Conservation (phyloP, 2,329 filamentous ascomycete genomes). For the Neocatenulostroma microsporum region DNA sequence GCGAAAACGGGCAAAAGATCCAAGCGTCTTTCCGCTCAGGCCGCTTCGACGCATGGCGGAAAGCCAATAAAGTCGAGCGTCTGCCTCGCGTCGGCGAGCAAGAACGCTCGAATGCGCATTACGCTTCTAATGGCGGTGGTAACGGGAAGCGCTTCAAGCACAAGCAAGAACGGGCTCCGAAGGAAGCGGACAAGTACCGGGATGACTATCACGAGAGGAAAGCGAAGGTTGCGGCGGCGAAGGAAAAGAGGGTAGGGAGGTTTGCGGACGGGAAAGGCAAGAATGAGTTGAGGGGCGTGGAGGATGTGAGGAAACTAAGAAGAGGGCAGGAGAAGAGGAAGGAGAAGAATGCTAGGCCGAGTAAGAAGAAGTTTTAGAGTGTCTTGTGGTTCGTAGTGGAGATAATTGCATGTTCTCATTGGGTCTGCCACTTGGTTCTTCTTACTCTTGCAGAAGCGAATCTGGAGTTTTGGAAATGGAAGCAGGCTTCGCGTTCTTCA, state of each 20-base stretch:
- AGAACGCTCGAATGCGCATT: constrained; percentile 45
- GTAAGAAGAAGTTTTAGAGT: constrained; percentile 7
- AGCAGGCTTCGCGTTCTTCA: too few species aligned
- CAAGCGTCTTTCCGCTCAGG: constrained; percentile 88
- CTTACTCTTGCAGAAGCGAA: too few species aligned
- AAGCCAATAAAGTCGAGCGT: constrained; percentile 69
- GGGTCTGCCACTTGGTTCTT: too few species aligned
- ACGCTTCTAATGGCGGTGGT: constrained; percentile 25
- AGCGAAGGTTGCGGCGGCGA: constrained; percentile 80
- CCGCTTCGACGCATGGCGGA: constrained; percentile 87
- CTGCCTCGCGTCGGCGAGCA: constrained; percentile 76
- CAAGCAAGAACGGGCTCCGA: constrained; percentile 78
- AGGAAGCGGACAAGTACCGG: constrained; percentile 83
- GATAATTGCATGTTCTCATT: too few species aligned
- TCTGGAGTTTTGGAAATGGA: too few species aligned
- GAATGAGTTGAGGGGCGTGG: constrained; percentile 70
- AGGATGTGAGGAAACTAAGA: constrained; percentile 79
- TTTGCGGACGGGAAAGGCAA: constrained; percentile 67
- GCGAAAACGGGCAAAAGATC: constrained; percentile 93
- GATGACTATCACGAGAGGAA: constrained; percentile 87
- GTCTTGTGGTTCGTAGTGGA: too few species aligned
- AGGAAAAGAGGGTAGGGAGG: constrained; percentile 70
- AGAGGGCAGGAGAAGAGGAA: constrained; percentile 65
- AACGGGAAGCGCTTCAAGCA: constrained; percentile 66
- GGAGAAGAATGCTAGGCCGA: constrained; percentile 81